Base-by-base conservation (phyloP, 805 yeast species). In the Saccharomyces eubayanus region DNA sequence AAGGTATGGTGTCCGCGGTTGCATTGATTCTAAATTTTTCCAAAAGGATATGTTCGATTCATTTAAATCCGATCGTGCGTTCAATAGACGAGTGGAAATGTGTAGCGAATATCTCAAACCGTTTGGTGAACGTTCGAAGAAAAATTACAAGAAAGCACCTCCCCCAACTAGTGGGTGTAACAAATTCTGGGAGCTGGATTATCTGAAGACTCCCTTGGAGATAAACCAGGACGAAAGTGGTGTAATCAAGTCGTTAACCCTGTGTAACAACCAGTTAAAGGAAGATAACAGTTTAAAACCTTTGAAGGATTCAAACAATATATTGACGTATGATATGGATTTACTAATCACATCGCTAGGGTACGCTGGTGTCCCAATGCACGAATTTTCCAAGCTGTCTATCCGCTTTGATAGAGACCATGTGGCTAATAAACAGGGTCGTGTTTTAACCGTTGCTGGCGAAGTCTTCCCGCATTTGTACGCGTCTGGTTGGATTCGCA, bases 401-500 rank as follows among this genome's bases (percentile, higher is more conserved):
- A 70, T 83, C 10, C 72, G 76, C 20, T 85, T 83, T 63, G 78
- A 80, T 2, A 64, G 62, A 12, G 84, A 85, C 1, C 67, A 73
- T n/a, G 69, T 82, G 11, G 69, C 73, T 1, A 82, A 79, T 54
- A 56, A 60, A 0, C 65, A 74, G 24, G 85, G 84, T 1, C 69
- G 78, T 43, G 77, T 78, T 0, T 53, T 74, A 9, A 59, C 66
- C 31, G 54, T 59, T 0, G 51, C 59, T 20, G 55, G 51, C 46
- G 36, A 55, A 5, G 48, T 56, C 40, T 61, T 66, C 29, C 72
- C 65, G 1, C 85, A 89, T 0, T 71, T 89, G 55, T 92, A 90
- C 61, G 83, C 87, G 2, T 74, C 90, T 8, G 99, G 99, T 0
- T 94, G 99, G 99, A 84, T 90, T 48, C 82, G 86, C 53, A 83